Evolutionary conservation across 805 yeast species (phyloP).

Genomic region (Ogataea paradorogensis): DNA sequence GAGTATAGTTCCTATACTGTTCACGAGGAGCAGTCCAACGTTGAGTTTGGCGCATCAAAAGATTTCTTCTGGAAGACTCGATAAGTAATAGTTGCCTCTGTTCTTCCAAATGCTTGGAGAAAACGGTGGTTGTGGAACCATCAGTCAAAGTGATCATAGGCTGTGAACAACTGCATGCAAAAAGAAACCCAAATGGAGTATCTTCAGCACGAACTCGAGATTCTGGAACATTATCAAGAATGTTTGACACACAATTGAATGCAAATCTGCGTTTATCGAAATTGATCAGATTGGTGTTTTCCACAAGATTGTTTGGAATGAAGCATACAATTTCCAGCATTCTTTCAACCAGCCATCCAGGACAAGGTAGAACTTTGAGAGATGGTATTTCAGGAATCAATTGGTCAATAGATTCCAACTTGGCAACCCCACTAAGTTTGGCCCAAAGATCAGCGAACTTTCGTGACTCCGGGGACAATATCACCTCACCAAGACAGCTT

Average conservation of each 20-base stretch:
- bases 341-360: constrained; percentile 88
- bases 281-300: constrained; percentile 64
- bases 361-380: constrained; percentile 68
- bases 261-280: constrained; percentile 81
- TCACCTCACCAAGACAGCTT: constrained; percentile 68
- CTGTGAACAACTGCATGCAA: constrained; percentile 38
- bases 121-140: constrained; percentile 40
- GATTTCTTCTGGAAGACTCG: constrained; percentile 37
- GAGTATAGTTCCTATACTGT: constrained; percentile 2
- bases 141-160: constrained; percentile 43
- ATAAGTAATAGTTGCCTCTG: constrained; percentile 53
- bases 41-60: constrained; percentile 1
- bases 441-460: constrained; percentile 68
- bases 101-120: constrained; percentile 41
- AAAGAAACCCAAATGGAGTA: constrained; percentile 52
- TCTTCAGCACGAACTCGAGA: constrained; percentile 23
- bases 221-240: constrained; percentile 42
- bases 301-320: constrained; percentile 75
- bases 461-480: constrained; percentile 79
- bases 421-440: constrained; percentile 41
- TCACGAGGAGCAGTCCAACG: constrained; percentile 4
- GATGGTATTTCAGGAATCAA: constrained; percentile 30
- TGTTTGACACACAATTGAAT: constrained; percentile 56
- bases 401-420: constrained; percentile 12
- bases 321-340: constrained; percentile 71